Evolutionary conservation across 2,329 filamentous ascomycete genomes (phyloP), one percentile per base, ranked within the genome.

Genomic region (Dothiorella sarmentorum): DNA sequence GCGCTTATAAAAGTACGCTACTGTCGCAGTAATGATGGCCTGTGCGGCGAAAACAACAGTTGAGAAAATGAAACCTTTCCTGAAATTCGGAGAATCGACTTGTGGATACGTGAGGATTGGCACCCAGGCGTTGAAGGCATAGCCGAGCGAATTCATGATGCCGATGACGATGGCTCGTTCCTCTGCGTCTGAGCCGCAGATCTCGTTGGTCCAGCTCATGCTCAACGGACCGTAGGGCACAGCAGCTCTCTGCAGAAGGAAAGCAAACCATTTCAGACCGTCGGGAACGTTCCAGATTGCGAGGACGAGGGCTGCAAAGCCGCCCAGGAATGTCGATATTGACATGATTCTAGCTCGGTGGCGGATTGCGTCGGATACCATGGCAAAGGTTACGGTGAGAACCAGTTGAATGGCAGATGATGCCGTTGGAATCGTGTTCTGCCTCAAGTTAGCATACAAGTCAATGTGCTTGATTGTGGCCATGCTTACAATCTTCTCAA

Each of bases 51-150:
- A n/a, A n/a, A n/a, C n/a, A n/a, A n/a, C n/a, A n/a, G n/a, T n/a
- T n/a, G n/a, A n/a, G n/a, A n/a, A n/a, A n/a, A n/a, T n/a, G n/a
- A n/a, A n/a, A n/a, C n/a, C n/a, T n/a, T n/a, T n/a, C n/a, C n/a
- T n/a, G n/a, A 44, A 59, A 62, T 62, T n/a, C 17, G 20, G 6
- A 9, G 7, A 11, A 33, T 17, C 7, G 22, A 7, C 71, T 53
- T 72, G 69, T 0, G 70, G 69, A 38, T 71, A 73, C 35, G 70
- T 71, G 15, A 73, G 53, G 15, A 72, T 70, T 2, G 70, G 70
- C 2, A 72, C 59, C 61, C 67, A 71, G 1, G 68, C 68, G 31
- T 67, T 65, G 17, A 67, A 63, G 6, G 67, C 70, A 40, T 71
- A 72, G 38, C 69, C 67, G 9, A 72, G 56, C 7, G 67, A 67